A percentile compares a stretch with the other conserved stretches of the same genome.
phyloP scores from a whole-genome alignment of 163 green algal species.

The Chlorella variabilis region DNA sequence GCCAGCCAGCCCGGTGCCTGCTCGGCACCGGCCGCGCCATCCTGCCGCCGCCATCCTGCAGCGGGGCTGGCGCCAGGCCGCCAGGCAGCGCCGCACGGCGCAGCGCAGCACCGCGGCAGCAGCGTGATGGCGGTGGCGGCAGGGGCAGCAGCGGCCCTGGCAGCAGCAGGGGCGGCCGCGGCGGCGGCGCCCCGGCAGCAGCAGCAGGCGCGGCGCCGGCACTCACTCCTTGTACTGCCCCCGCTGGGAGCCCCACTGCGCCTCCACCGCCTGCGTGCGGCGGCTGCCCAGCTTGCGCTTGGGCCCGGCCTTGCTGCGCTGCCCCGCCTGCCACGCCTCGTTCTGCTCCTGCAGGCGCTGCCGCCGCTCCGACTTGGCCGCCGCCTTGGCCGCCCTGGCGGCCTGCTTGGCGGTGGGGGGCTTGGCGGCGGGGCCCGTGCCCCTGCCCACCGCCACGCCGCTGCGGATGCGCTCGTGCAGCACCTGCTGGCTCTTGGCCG shows the following conservation, averaged over 20 bases:
- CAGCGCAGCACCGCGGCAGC: too few species aligned
- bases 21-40: too few species aligned
- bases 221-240: constrained; percentile 37
- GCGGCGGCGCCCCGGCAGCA: too few species aligned
- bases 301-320: neutral
- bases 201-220: too few species aligned
- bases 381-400: neutral
- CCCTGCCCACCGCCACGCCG: neutral
- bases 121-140: too few species aligned
- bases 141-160: too few species aligned
- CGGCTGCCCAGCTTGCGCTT: constrained; percentile 4
- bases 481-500: constrained; percentile 4
- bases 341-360: neutral
- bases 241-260: constrained; percentile 5
- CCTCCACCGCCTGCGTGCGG: constrained; percentile 13
- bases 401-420: neutral
- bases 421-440: neutral
- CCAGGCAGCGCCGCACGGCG: too few species aligned
- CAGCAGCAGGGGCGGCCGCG: too few species aligned
- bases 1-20: too few species aligned
- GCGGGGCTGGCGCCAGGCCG: too few species aligned
- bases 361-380: neutral
- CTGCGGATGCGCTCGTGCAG: constrained; percentile 13
- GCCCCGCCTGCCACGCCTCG: neutral
- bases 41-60: too few species aligned